Percentiles rank a stretch among this genome's conserved stretches.
Evolutionary conservation across 1,284 basidiomycete species (phyloP).

Genomic region (Ustilago bromivora): DNA sequence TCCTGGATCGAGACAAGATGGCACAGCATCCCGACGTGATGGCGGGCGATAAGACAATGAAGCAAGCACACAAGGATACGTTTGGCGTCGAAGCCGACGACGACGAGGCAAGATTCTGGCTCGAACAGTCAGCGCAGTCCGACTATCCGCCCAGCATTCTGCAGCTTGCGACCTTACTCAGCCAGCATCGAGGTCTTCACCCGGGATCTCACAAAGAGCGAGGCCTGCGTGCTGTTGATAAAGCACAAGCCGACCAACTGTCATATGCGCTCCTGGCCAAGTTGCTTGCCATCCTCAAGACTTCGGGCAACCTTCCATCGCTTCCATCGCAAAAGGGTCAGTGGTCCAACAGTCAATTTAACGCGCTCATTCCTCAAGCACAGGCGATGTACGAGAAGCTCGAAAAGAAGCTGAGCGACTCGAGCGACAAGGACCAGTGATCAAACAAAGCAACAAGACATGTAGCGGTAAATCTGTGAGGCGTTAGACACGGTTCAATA

Average conservation of each 20-base stretch:
- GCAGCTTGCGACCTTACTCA: conserved; percentile 40
- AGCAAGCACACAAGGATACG: conserved; percentile 45
- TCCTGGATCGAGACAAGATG: conserved; percentile 46
- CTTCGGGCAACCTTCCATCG: conserved; percentile 45
- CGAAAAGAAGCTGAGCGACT: conserved; percentile 36
- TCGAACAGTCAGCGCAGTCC: conserved; percentile 42
- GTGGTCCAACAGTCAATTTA: conserved; percentile 51
- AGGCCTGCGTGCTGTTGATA: conserved; percentile 27
- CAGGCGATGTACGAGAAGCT: conserved; percentile 49
- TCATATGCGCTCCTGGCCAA: conserved; percentile 46
- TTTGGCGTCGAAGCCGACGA: conserved; percentile 60
- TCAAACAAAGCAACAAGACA: background rate
- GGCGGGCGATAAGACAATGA: conserved; percentile 38
- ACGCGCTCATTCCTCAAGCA: conserved; percentile 41
- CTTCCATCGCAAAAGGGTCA: conserved; percentile 45
- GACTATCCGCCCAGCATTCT: conserved; percentile 47
- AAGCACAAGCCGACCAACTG: conserved; percentile 39
- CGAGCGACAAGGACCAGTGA: conserved; percentile 4
- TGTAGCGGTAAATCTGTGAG: background rate
- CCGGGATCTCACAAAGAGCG: conserved; percentile 12
- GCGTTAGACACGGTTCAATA: background rate
- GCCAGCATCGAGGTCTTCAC: conserved; percentile 38
- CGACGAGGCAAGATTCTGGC: conserved; percentile 54
- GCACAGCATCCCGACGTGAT: conserved; percentile 39
- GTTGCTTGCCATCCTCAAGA: conserved; percentile 47